Percentiles rank a stretch among this genome's conserved stretches.
phyloP scores from a whole-genome alignment of 1,284 basidiomycete genomes.

The Trametes polyzona region DNA sequence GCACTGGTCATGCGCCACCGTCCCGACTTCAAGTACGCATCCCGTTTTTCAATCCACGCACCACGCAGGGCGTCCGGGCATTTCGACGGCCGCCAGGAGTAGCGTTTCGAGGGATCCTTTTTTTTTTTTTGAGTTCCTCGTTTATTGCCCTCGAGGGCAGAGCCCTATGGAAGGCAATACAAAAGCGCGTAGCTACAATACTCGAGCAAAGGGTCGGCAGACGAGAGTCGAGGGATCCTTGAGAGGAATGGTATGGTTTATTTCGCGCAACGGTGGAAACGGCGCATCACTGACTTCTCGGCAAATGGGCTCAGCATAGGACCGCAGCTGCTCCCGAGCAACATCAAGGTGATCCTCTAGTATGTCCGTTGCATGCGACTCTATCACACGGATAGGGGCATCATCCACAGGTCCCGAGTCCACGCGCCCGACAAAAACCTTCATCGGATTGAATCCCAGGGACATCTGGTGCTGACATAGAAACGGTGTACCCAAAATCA shows the following conservation, averaged over 20 bases:
- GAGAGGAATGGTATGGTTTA: conserved; percentile 27
- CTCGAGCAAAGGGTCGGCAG: too few species aligned
- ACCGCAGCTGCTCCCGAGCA: neutral
- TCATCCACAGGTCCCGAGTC: neutral
- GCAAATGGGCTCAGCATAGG: neutral
- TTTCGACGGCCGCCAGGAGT: neutral
- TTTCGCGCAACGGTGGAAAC: conserved; percentile 11
- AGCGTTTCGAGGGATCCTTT: neutral
- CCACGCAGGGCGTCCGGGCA: neutral
- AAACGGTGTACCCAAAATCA: conserved; percentile 21
- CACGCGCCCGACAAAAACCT: neutral
- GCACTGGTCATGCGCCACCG: conserved; percentile 34
- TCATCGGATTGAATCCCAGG: neutral
- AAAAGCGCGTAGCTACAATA: too few species aligned
- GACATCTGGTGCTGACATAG: neutral
- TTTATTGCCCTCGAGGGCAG: too few species aligned
- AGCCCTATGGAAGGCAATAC: too few species aligned
- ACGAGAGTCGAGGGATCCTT: conserved; percentile 7
- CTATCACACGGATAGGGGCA: neutral
- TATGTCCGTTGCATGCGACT: neutral
- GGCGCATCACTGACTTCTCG: neutral
- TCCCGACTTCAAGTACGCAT: conserved; percentile 34
- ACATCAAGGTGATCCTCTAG: neutral
- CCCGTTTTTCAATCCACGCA: conserved; percentile 30
- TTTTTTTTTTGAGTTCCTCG: too few species aligned